These are phyloP conservation scores for Globisporangium mamillatum DNA, from an alignment of 352 stramenopile species.

Conservation along the genomic window DNA sequence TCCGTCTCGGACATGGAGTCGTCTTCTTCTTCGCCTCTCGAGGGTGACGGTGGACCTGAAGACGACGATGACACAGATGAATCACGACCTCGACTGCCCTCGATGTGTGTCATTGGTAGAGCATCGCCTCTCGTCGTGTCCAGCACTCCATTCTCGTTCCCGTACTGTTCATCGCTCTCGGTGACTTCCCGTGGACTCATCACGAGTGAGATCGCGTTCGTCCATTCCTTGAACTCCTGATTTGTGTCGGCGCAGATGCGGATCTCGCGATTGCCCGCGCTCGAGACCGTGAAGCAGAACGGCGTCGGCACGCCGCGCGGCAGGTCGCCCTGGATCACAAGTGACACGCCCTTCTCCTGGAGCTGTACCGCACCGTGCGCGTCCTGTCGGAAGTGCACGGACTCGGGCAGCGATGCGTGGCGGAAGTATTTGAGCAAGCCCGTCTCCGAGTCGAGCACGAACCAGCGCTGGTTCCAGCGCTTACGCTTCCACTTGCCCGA, in stretches of 20 bases:
- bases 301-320: slow-evolving; percentile 65
- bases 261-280: slow-evolving; percentile 35
- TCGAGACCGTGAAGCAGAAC: slow-evolving; percentile 73
- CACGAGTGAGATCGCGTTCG: slow-evolving; percentile 59
- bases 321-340: slow-evolving; percentile 73
- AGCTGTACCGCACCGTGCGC: slow-evolving; percentile 55
- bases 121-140: background rate
- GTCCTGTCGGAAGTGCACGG: slow-evolving; percentile 50
- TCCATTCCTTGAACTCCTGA: slow-evolving; percentile 75
- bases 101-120: background rate
- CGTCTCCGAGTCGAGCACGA: slow-evolving; percentile 65
- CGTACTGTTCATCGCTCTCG: background rate
- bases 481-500: slow-evolving; percentile 77
- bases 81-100: background rate
- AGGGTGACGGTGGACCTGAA: slow-evolving; percentile 14
- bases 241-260: slow-evolving; percentile 69
- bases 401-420: slow-evolving; percentile 54
- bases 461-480: slow-evolving; percentile 82
- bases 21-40: slow-evolving; percentile 12
- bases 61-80: slow-evolving; percentile 17
- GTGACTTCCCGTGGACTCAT: slow-evolving; percentile 40
- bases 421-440: slow-evolving; percentile 72
- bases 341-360: slow-evolving; percentile 41
- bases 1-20: slow-evolving; percentile 12
- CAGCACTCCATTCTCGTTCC: background rate